phyloP scores from a whole-genome alignment of 768 basidiomycete genomes.

The Nidularia pulvinata region DNA sequence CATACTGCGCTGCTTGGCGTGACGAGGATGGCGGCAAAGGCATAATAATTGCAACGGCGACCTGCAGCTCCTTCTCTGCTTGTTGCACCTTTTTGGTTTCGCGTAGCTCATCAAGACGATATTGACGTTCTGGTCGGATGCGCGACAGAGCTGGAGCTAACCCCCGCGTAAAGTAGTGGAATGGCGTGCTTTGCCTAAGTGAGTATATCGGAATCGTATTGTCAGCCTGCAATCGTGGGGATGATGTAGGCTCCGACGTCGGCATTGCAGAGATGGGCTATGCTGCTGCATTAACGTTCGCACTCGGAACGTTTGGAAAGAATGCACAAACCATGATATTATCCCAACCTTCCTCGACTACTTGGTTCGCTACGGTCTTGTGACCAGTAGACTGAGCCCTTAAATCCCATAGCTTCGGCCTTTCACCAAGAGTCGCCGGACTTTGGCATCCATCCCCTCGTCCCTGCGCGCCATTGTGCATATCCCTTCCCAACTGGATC shows the following conservation, averaged over 20 bases:
- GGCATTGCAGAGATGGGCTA: background rate
- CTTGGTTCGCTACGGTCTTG: constrained; percentile 1
- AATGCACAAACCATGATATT: constrained; percentile 34
- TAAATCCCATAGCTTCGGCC: constrained; percentile 46
- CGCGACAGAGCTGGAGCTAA: too few species aligned
- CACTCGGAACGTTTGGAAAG: constrained; percentile 3
- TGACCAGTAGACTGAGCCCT: constrained; percentile 19
- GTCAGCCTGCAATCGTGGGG: background rate
- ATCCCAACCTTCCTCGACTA: constrained; percentile 27
- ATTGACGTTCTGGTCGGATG: background rate
- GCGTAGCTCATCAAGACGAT: background rate
- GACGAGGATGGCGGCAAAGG: background rate
- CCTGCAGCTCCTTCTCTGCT: background rate
- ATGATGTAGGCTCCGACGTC: background rate
- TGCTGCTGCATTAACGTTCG: constrained; percentile 4
- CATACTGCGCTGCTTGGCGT: constrained; percentile 2
- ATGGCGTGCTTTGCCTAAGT: too few species aligned
- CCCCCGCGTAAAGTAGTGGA: too few species aligned
- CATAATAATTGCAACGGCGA: constrained; percentile 4
- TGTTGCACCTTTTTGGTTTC: background rate
- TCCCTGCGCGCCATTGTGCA: background rate
- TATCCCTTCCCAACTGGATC: constrained; percentile 15
- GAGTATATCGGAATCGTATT: too few species aligned
- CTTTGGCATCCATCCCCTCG: background rate
- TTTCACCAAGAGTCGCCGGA: constrained; percentile 15